Base-by-base conservation (phyloP, 225 moss, liverwort and hornwort species). In the Climacium dendroides region DNA sequence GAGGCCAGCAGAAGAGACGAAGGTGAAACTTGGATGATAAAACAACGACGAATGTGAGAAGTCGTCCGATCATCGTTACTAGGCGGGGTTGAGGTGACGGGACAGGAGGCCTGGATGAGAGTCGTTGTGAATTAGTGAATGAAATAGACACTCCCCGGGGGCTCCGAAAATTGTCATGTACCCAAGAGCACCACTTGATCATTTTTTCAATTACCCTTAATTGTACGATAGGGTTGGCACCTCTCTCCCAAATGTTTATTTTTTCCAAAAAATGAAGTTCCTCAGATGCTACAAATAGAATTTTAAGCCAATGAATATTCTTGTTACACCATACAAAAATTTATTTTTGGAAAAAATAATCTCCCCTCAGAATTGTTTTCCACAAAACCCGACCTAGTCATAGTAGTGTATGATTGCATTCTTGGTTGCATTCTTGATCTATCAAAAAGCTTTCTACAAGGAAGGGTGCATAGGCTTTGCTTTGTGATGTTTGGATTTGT, bases 261-360 rank as follows among this genome's bases (percentile, higher is more conserved):
- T 70, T 43, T 28, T 28, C 1, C 5, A 5, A 2, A 43, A 28
- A 26, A 43, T 10, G 17, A 43, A 1, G 16, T 29, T 32, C 0
- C 0, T 0, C 1, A 30, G 0, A 19, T 73, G 7, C 5, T 29
- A 73, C 2, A 32, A 4, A 11, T 30, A 74, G 1, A 74, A 47
- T 4, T 73, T 47, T 6, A 3, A 30, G 19, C 3, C 3, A n/a
- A n/a, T n/a, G n/a, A 45, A 17, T 29, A 16, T 45, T 45, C 17
- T 72, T 45, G 2, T 72, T 45, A 6, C 6, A 72, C 2, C 2
- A 29, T 29, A 29, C 3, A 10, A 47, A 15, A 41, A 5, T 9
- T 43, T 43, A 0, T 9, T 43, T 71, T 72, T 24, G 13, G 1
- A 37, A 67, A 22, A 43, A 10, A 19, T 17, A 45, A 47, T 48